A percentile compares a stretch with the other conserved stretches of the same genome.
These are phyloP conservation scores for Zygosaccharomyces pseudobailii DNA, from an alignment of 1,139 yeast species.

Conservation along the genomic window DNA sequence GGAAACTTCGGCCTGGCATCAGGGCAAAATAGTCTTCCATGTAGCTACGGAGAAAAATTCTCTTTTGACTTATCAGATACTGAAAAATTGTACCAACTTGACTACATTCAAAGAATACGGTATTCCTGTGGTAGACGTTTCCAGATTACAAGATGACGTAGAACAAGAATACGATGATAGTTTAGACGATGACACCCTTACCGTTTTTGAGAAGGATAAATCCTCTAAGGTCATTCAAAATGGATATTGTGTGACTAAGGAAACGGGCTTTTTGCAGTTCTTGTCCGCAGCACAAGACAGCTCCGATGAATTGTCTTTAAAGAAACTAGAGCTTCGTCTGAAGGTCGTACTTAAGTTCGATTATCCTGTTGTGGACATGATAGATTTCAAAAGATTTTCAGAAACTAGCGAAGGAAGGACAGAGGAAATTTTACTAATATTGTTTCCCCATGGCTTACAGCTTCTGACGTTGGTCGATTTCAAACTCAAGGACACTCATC, in stretches of 20 bases:
- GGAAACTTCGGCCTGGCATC: slow-evolving; percentile 13
- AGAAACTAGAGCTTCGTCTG: slow-evolving; percentile 37
- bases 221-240: slow-evolving; percentile 42
- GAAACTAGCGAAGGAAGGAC: slow-evolving; percentile 18
- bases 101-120: slow-evolving; percentile 31
- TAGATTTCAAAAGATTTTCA: slow-evolving; percentile 30
- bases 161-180: slow-evolving; percentile 26
- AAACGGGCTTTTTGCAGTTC: slow-evolving; percentile 32
- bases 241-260: slow-evolving; percentile 40
- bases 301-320: slow-evolving; percentile 33
- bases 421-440: slow-evolving; percentile 33
- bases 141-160: slow-evolving; percentile 13
- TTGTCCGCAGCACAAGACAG: slow-evolving; percentile 18
- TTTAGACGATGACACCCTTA: slow-evolving; percentile 38
- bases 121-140: slow-evolving; percentile 20
- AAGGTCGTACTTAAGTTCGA: slow-evolving; percentile 44
- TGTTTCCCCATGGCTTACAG: slow-evolving; percentile 42
- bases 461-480: slow-evolving; percentile 36
- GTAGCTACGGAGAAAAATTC: slow-evolving; percentile 28
- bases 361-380: slow-evolving; percentile 38
- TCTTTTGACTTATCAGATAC: slow-evolving; percentile 29
- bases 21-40: slow-evolving; percentile 27
- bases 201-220: slow-evolving; percentile 37
- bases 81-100: slow-evolving; percentile 21
- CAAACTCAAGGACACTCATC: slow-evolving; percentile 25